phyloP scores from a whole-genome alignment of 345 rosid genomes.

The Acer negundo region DNA sequence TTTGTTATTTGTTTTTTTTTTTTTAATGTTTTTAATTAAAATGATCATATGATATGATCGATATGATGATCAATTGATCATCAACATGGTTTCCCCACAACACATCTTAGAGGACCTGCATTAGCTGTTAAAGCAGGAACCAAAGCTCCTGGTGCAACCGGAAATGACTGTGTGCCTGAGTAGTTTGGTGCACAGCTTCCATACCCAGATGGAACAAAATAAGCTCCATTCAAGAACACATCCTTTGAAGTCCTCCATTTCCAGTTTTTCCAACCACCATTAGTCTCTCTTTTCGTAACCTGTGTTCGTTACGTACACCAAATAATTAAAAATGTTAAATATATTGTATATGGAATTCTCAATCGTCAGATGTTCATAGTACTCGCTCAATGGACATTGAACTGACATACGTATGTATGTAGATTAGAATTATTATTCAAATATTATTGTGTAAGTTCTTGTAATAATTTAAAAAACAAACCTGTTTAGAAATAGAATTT shows the following conservation, averaged over 20 bases:
- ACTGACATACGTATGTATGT: no score
- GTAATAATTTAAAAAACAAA: slow-evolving; percentile 5
- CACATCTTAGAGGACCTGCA: slow-evolving; percentile 71
- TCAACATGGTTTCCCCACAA: slow-evolving; percentile 40
- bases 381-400: no score
- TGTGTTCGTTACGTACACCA: slow-evolving; percentile 11
- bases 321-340: no score
- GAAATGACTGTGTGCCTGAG: slow-evolving; percentile 48
- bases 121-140: slow-evolving; percentile 68
- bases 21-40: no score
- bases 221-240: slow-evolving; percentile 77
- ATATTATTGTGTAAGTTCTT: no score
- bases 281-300: slow-evolving; percentile 85
- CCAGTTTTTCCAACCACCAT: slow-evolving; percentile 62
- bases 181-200: slow-evolving; percentile 65
- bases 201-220: slow-evolving; percentile 83
- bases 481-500: slow-evolving; percentile 54
- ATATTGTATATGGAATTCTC: no score
- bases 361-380: background rate
- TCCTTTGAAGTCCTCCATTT: slow-evolving; percentile 87
- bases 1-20: no score
- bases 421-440: no score
- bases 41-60: no score
- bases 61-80: no score
- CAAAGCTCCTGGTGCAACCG: slow-evolving; percentile 55